Evolutionary conservation across 23 red algal species (phyloP).

Genomic region (Pyropia yezoensis): DNA sequence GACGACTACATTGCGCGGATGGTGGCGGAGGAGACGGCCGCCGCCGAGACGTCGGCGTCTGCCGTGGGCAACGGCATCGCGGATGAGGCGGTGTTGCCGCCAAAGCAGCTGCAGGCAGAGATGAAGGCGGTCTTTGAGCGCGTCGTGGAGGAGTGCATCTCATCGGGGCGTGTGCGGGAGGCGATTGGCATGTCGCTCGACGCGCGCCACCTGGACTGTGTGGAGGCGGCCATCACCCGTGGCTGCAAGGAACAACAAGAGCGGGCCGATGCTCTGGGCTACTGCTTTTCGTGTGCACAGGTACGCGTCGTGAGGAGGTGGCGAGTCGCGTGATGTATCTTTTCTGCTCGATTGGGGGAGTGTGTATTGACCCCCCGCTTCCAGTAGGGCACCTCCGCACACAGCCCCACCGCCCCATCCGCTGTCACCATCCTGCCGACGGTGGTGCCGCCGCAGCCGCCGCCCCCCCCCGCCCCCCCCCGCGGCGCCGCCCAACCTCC

Average conservation of each 20-base stretch:
- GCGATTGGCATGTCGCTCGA: slow-evolving; percentile 90
- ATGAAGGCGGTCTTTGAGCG: slow-evolving; percentile 80
- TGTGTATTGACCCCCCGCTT: too few species aligned
- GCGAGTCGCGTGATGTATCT: too few species aligned
- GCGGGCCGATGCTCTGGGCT: slow-evolving; percentile 47
- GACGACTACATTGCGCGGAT: slow-evolving; percentile 74
- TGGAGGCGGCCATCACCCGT: slow-evolving; percentile 49
- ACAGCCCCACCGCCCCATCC: too few species aligned
- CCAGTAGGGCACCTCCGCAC: too few species aligned
- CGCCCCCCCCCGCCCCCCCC: too few species aligned
- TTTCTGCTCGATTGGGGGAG: too few species aligned
- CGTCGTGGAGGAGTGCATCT: slow-evolving; percentile 69
- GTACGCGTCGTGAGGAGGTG: too few species aligned
- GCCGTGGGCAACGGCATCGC: background rate
- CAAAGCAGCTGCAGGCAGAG: background rate
- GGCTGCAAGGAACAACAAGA: slow-evolving; percentile 21
- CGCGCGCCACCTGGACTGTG: slow-evolving; percentile 57
- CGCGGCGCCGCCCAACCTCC: too few species aligned
- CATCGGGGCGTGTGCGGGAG: slow-evolving; percentile 66
- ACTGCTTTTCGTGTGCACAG: slow-evolving; percentile 85
- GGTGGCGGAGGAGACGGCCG: slow-evolving; percentile 2
- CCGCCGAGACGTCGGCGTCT: background rate
- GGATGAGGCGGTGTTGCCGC: background rate
- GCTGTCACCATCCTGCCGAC: too few species aligned
- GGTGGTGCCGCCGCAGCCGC: too few species aligned